Percentiles rank a stretch among this genome's conserved stretches.
phyloP scores from a whole-genome alignment of 108 stramenopile genomes.

The Pseudonitzschia pungens region DNA sequence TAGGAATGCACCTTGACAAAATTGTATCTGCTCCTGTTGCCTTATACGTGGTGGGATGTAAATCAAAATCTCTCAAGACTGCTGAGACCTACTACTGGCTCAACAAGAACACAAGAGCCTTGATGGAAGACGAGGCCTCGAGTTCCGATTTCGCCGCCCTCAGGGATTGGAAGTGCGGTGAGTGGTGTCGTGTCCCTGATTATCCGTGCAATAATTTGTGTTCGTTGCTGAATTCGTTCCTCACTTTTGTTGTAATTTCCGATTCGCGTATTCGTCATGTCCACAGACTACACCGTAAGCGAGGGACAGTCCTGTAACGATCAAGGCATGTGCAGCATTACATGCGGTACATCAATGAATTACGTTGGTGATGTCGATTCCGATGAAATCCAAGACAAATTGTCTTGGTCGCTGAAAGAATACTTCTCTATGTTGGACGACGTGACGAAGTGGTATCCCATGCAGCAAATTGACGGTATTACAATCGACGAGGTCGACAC shows the following conservation, averaged over 20 bases:
- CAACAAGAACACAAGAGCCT: constrained; percentile 5
- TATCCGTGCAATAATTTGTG: too few relatives aligned
- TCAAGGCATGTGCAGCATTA: not conserved
- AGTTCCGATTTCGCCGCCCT: not conserved
- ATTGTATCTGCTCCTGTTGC: constrained; percentile 12
- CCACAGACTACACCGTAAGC: not conserved
- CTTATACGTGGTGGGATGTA: constrained; percentile 16
- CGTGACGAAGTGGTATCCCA: not conserved
- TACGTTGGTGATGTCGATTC: not conserved
- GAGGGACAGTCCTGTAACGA: not conserved
- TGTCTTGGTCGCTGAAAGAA: not conserved
- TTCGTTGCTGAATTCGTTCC: too few relatives aligned
- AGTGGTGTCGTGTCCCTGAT: too few relatives aligned
- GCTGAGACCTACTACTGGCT: not conserved
- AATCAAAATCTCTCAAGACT: not conserved
- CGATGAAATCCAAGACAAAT: not conserved
- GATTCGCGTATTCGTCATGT: too few relatives aligned
- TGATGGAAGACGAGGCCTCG: not conserved
- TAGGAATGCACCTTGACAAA: not conserved
- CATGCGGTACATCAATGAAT: not conserved
- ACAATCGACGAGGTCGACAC: constrained; percentile 1
- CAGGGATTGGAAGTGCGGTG: constrained; percentile 4
- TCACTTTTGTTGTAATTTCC: not conserved
- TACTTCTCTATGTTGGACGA: constrained; percentile 13
- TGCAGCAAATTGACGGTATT: not conserved